phyloP scores from a whole-genome alignment of 805 yeast genomes.

The Cyberlindnera maritima region DNA sequence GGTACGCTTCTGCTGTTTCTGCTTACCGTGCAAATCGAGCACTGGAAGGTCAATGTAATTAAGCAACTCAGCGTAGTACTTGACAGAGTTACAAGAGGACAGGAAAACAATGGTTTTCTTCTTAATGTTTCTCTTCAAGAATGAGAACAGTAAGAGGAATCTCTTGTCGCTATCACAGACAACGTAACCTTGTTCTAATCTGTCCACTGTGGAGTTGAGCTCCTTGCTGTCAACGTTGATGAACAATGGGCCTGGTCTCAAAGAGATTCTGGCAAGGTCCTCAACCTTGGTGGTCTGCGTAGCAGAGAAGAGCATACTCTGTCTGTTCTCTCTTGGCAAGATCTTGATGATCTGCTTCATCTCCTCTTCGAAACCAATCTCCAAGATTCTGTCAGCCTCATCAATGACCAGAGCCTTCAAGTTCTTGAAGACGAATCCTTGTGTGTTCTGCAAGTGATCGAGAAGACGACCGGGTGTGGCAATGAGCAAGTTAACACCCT shows the following conservation, averaged over 20 bases:
- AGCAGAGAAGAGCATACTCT: constrained; percentile 97
- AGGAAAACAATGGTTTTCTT: constrained; percentile 92
- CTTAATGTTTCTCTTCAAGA: constrained; percentile 87
- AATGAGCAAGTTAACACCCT: constrained; percentile 90
- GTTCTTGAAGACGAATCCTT: constrained; percentile 91
- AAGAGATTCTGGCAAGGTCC: constrained; percentile 93
- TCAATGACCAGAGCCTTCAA: constrained; percentile 92
- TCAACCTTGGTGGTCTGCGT: constrained; percentile 99
- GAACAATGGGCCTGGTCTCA: constrained; percentile 89
- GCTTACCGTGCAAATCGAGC: constrained; percentile 94
- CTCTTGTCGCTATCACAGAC: constrained; percentile 96
- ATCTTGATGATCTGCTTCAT: constrained; percentile 96
- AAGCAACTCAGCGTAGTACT: constrained; percentile 89
- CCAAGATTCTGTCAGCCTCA: constrained; percentile 97
- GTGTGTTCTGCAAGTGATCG: constrained; percentile 95
- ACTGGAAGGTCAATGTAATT: constrained; percentile 98
- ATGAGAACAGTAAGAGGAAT: constrained; percentile 84
- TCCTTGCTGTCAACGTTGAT: constrained; percentile 88
- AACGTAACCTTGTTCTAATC: constrained; percentile 97
- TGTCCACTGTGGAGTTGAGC: constrained; percentile 89
- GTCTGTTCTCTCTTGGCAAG: constrained; percentile 89
- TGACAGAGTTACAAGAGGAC: constrained; percentile 96
- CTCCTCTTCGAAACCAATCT: constrained; percentile 98
- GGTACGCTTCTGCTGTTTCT: constrained; percentile 97
- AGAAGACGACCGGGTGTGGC: constrained; percentile 98